Conservation (phyloP, 1,139 yeast species). For the Wickerhamiella infanticola region DNA sequence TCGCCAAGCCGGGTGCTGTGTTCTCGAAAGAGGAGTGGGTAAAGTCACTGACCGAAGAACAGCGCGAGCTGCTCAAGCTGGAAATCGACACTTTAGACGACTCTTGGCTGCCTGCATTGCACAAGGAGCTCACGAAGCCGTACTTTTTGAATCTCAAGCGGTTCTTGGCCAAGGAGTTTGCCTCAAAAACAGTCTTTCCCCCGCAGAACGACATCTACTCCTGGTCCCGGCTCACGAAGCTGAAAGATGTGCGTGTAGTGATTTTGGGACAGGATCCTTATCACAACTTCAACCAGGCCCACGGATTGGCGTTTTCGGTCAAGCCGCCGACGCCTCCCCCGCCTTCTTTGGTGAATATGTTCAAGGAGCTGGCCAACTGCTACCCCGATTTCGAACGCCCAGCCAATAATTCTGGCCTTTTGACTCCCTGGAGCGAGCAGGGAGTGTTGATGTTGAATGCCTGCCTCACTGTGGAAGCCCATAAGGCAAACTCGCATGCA, state of each 20-base stretch:
- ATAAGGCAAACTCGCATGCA: slow-evolving; percentile 85
- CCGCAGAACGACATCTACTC: slow-evolving; percentile 67
- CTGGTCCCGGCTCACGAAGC: slow-evolving; percentile 82
- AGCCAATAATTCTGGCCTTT: slow-evolving; percentile 36
- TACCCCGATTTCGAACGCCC: slow-evolving; percentile 59
- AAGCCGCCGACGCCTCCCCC: slow-evolving; percentile 74
- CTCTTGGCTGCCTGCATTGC: slow-evolving; percentile 61
- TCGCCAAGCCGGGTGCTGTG: neutral
- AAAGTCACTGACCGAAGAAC: slow-evolving; percentile 35
- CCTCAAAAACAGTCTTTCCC: slow-evolving; percentile 48
- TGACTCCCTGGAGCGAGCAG: slow-evolving; percentile 71
- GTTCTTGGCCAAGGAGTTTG: slow-evolving; percentile 28
- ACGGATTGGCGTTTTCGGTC: slow-evolving; percentile 90
- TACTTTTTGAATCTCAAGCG: slow-evolving; percentile 62
- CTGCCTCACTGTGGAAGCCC: slow-evolving; percentile 83
- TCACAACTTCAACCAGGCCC: slow-evolving; percentile 86
- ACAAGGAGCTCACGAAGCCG: slow-evolving; percentile 65
- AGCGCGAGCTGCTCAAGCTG: slow-evolving; percentile 39
- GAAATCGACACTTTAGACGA: slow-evolving; percentile 60
- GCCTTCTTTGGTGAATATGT: slow-evolving; percentile 79
- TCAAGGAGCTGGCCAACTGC: slow-evolving; percentile 57
- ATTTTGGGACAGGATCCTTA: slow-evolving; percentile 95
- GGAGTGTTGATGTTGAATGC: slow-evolving; percentile 87
- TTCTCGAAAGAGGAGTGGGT: slow-evolving; percentile 38
- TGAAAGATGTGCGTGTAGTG: slow-evolving; percentile 56